These are phyloP conservation scores for Combretum micranthum DNA, from an alignment of 345 rosid species.

Conservation along the genomic window DNA sequence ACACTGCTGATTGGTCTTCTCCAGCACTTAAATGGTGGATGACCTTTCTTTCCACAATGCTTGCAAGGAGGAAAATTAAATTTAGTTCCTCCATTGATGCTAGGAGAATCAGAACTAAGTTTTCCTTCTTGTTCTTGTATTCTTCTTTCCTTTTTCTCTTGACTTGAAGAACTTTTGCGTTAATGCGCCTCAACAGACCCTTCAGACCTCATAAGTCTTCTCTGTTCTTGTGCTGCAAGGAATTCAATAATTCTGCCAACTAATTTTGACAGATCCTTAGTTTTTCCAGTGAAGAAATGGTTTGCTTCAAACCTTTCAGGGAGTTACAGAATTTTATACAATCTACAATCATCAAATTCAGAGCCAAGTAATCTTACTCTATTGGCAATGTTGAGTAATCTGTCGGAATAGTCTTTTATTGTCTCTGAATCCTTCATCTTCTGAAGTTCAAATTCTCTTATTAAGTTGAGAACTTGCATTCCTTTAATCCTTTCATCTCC, in stretches of 20 bases:
- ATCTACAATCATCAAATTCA: not conserved
- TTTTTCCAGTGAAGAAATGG: not conserved
- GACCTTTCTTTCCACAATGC: too few species aligned
- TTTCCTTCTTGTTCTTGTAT: too few species aligned
- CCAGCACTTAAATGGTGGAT: too few species aligned
- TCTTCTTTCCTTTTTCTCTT: too few species aligned
- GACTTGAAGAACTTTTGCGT: too few species aligned
- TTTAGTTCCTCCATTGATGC: too few species aligned
- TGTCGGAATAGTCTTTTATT: not conserved
- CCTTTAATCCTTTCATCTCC: not conserved
- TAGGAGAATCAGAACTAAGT: too few species aligned
- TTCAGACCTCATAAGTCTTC: not conserved
- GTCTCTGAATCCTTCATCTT: not conserved
- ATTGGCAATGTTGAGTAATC: not conserved
- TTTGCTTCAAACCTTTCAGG: not conserved
- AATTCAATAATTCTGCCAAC: not conserved
- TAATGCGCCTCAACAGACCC: not conserved
- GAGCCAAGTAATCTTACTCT: not conserved
- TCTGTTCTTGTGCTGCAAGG: not conserved
- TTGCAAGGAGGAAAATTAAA: too few species aligned
- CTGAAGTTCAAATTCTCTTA: conserved; percentile 1
- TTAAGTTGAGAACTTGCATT: not conserved
- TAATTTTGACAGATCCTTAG: not conserved
- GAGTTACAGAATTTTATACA: not conserved
- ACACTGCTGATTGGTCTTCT: too few species aligned